phyloP scores from a whole-genome alignment of 202 grass and related monocot genomes.

The Carex arenaria region DNA sequence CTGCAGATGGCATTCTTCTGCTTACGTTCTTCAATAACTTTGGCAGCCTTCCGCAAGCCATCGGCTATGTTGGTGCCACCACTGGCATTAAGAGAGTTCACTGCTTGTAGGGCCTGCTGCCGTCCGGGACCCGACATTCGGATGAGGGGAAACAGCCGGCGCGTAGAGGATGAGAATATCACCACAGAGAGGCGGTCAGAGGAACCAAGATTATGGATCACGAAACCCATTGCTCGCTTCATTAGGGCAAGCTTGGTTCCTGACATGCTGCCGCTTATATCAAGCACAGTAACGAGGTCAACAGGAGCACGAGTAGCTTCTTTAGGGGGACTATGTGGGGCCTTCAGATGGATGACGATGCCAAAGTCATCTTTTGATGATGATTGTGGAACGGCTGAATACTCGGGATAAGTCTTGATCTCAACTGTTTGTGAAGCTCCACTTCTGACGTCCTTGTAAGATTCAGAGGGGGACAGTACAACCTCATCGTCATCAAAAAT shows the following conservation, averaged over 20 bases:
- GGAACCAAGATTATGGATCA: constrained; percentile 74
- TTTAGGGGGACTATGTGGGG: constrained; percentile 31
- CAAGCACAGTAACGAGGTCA: constrained; percentile 89
- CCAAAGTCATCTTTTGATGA: constrained; percentile 41
- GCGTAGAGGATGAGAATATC: constrained; percentile 60
- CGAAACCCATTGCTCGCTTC: constrained; percentile 83
- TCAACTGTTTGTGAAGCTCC: constrained; percentile 43
- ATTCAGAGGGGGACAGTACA: constrained; percentile 35
- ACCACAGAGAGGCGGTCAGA: constrained; percentile 70
- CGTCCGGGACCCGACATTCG: constrained; percentile 52
- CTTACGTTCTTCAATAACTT: constrained; percentile 61
- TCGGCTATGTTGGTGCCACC: constrained; percentile 86
- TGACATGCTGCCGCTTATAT: constrained; percentile 88
- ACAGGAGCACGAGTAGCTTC: constrained; percentile 50
- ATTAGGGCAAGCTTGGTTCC: constrained; percentile 75
- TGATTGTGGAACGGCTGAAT: constrained; percentile 39
- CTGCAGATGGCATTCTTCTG: constrained; percentile 71
- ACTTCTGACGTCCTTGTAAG: neutral
- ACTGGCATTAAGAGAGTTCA: constrained; percentile 51
- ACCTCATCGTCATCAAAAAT: constrained; percentile 74
- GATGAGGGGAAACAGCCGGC: constrained; percentile 60
- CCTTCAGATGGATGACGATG: constrained; percentile 74
- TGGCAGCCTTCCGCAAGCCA: constrained; percentile 58
- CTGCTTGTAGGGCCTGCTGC: constrained; percentile 49
- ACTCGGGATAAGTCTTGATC: constrained; percentile 56